Base-by-base conservation (phyloP, 1,139 yeast species). In the Meyerozyma sp. region DNA sequence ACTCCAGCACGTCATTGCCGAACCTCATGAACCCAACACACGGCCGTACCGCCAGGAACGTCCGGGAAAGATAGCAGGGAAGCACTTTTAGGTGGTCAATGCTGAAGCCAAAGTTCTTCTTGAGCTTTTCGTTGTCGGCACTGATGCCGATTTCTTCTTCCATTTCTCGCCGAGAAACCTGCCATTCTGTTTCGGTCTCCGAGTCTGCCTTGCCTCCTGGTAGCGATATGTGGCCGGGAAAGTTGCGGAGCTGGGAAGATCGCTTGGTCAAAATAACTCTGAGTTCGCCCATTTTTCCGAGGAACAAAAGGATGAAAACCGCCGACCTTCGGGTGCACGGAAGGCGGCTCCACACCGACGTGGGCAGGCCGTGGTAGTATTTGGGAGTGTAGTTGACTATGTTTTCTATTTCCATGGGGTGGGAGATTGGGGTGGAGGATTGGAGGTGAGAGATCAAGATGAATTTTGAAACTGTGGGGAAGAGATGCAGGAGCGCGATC, bases 201-300 rank as follows among this genome's bases (percentile, higher is more conserved):
- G 55, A 60, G 58, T 89, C 96, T 6, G 93, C 86, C 56, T 82
- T 82, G 3, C 96, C 97, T 3, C 96, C 96, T 3, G 97, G 96
- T 18, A 90, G 68, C 4, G 95, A 85, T 11, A 88, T 85, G 58
- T 90, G 96, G 6, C 96, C 96, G 0, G 95, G 85, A 62, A 88
- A 90, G 44, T 77, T 78, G 39, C 82, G 70, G 53, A 90, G 66
- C 42, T 75, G 71, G 41, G 86, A 72, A 10, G 95, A 82, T 49
- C 96, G 65, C 55, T 84, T 83, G 2, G 96, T 89, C 45, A 90
- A 64, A 5, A 90, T 70, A 36, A 89, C 93, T 42, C 93, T 62
- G 25, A 89, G 62, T 54, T 88, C 95, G 3, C 95, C 95, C 44
- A 72, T 65, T 26, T 70, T 70, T 1, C 94, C 94, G 32, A 84